These are phyloP conservation scores for Herpetospermum pedunculosum DNA, from an alignment of 306 rosid genomes.

Conservation along the genomic window DNA sequence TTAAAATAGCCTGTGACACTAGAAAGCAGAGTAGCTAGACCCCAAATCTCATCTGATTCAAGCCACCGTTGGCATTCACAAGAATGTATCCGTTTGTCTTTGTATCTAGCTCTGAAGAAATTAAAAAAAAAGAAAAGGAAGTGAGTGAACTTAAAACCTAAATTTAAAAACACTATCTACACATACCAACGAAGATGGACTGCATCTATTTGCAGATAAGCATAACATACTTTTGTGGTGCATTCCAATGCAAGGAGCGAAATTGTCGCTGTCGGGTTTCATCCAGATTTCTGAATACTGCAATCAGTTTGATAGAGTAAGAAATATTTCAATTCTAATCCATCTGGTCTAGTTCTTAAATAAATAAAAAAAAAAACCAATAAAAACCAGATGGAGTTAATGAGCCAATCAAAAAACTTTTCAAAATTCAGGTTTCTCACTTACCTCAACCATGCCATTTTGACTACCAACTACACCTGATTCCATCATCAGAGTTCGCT, in stretches of 20 bases:
- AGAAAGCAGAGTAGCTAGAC: constrained; percentile 49
- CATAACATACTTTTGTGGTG: constrained; percentile 48
- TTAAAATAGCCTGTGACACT: constrained; percentile 5
- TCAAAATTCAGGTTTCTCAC: constrained; percentile 13
- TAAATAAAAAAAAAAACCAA: background rate
- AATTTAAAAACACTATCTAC: background rate
- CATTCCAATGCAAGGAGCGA: constrained; percentile 58
- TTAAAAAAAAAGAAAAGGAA: constrained; percentile 9
- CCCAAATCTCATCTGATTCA: constrained; percentile 99
- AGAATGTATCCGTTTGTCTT: constrained; percentile 82
- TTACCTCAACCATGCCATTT: constrained; percentile 37
- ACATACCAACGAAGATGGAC: background rate
- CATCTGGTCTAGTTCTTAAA: background rate
- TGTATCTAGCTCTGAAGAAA: constrained; percentile 42
- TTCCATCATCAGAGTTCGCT: constrained; percentile 51
- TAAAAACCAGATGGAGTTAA: constrained; percentile 11
- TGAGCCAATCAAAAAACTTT: background rate
- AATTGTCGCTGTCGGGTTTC: constrained; percentile 54
- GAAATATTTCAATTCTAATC: background rate
- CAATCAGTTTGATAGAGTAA: constrained; percentile 25
- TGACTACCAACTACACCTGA: constrained; percentile 33
- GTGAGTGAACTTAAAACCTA: constrained; percentile 9
- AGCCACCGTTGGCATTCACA: constrained; percentile 93
- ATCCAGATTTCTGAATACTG: constrained; percentile 67
- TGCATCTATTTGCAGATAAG: background rate